Conservation (phyloP, 352 stramenopile species). For the Hyaloperonospora arabidopsidis region DNA sequence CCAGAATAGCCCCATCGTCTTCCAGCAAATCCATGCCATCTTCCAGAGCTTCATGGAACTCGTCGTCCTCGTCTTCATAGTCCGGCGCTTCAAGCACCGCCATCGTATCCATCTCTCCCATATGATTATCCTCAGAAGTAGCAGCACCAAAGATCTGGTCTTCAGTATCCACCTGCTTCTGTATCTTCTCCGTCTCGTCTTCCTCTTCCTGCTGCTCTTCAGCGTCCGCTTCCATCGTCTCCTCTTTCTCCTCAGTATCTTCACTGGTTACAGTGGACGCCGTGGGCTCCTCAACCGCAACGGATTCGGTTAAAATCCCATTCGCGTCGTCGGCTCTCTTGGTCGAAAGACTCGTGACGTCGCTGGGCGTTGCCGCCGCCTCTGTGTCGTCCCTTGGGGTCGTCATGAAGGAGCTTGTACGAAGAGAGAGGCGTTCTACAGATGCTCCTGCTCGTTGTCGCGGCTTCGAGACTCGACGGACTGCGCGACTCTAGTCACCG, state of each 20-base stretch:
- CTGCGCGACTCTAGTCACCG: no score
- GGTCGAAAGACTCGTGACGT: slow-evolving; percentile 12
- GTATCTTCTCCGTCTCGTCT: neutral
- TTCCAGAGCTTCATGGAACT: slow-evolving; percentile 41
- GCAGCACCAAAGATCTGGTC: slow-evolving; percentile 9
- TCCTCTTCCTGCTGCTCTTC: neutral
- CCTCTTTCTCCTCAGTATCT: neutral
- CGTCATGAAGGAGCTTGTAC: slow-evolving; percentile 8
- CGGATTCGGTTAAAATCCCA: slow-evolving; percentile 25
- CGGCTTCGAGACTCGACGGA: slow-evolving; percentile 6
- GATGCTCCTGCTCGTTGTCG: slow-evolving; percentile 4
- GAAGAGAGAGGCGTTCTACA: slow-evolving; percentile 2
- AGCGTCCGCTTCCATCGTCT: neutral
- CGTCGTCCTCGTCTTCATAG: slow-evolving; percentile 35
- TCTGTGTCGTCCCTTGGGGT: slow-evolving; percentile 22
- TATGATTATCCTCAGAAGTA: slow-evolving; percentile 5
- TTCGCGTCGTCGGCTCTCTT: slow-evolving; percentile 30
- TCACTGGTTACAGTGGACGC: neutral
- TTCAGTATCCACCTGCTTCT: neutral
- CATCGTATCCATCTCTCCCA: slow-evolving; percentile 6
- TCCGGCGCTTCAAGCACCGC: slow-evolving; percentile 22
- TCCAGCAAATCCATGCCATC: slow-evolving; percentile 29
- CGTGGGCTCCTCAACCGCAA: slow-evolving; percentile 25
- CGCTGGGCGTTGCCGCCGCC: slow-evolving; percentile 10
- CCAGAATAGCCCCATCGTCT: slow-evolving; percentile 12